Evolutionary conservation across 495 filamentous ascomycete species (phyloP), one percentile per base, ranked within the genome.

Genomic region (Aspergillus sclerotioniger): DNA sequence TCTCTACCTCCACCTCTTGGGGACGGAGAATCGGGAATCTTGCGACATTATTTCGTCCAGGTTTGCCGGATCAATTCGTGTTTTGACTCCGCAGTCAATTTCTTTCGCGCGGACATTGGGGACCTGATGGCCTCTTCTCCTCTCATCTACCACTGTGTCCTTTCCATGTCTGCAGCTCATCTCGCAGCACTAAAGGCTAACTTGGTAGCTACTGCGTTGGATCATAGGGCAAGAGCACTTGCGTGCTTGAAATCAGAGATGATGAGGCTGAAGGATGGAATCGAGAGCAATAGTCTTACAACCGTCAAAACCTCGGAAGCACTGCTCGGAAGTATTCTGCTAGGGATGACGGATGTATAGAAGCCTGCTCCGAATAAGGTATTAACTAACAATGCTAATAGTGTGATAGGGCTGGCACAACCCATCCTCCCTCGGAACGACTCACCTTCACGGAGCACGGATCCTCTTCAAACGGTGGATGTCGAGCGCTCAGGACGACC

Each of bases 151-250:
- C 32, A 43, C 25, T 41, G 33, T 21, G 35, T 54, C 8, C 12
- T 54, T 16, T 41, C 51, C 1, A 54, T 54, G 51, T 43, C 51
- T 6, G 51, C 51, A 6, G 51, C 51, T 10, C 51, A 54, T n/a
- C 13, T 35, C 9, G 33, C 33, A 13, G 7, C 33, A 13, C 2
- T 9, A 13, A 9, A 35, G 13, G 33, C 3, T 1, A 8, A 35
- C 13, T 10, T 35, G 33, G 13, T 35, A 35, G 9, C 33, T 3
- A 35, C 13, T 13, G 13, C 33, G 8, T 8, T 35, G 33, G 9
- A 13, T 8, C 33, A 35, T 13, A 9, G 33, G 2, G 13, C 33
- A 35, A 35, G 13, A 9, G 33, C 33, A 3, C 33, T 35, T 9
- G 3, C 33, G 3, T 35, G 33, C 33, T 13, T 35, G 33, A 35